Evolutionary conservation across 352 stramenopile genomes (phyloP).

Genomic region (Blastocystis sp.): DNA sequence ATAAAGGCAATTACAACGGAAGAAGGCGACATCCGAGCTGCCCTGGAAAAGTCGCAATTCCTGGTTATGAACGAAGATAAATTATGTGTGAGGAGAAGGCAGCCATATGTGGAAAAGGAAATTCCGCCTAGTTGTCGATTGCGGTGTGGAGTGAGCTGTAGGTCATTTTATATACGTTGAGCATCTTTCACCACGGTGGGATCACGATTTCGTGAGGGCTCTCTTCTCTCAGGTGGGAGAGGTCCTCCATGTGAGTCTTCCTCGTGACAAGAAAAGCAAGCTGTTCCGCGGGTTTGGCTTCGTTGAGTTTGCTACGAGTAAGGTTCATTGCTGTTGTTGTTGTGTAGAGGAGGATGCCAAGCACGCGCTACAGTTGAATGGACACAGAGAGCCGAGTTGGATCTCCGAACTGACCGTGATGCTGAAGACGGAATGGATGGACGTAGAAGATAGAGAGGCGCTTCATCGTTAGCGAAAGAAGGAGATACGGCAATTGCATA

Average conservation of each 20-base stretch:
- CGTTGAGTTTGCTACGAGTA: slow-evolving; percentile 30
- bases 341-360: neutral
- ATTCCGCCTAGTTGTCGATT: neutral
- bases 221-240: neutral
- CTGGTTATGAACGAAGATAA: slow-evolving; percentile 14
- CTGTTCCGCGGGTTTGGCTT: slow-evolving; percentile 39
- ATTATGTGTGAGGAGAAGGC: neutral
- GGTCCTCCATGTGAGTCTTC: slow-evolving; percentile 18
- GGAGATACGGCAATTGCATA: neutral
- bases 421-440: slow-evolving; percentile 7
- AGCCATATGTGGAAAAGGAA: neutral
- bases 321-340: neutral
- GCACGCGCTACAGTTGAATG: neutral
- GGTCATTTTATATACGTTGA: slow-evolving; percentile 21
- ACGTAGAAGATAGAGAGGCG: neutral
- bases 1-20: slow-evolving; percentile 8
- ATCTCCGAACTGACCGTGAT: slow-evolving; percentile 12
- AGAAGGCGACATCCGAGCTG: neutral
- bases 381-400: slow-evolving; percentile 12
- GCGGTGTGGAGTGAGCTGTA: neutral
- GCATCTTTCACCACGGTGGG: neutral
- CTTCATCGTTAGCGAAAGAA: neutral
- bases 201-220: slow-evolving; percentile 18
- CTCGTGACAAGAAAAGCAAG: neutral
- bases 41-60: neutral